Percentiles rank a stretch among this genome's conserved stretches.
Conservation (phyloP, 345 rosid species). For the Bruguiera gymnorhiza region DNA sequence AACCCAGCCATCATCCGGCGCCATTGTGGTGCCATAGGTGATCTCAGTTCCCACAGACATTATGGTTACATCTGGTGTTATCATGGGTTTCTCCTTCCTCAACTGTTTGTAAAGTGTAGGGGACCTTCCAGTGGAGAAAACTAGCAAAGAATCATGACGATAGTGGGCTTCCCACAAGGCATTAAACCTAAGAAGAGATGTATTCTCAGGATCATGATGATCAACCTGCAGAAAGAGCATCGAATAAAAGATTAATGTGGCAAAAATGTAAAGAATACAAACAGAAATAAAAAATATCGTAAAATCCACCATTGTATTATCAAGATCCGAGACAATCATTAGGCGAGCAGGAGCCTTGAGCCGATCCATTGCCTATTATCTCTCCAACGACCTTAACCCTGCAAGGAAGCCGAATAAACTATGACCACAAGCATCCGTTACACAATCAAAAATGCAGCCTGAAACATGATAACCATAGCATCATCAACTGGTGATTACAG, state of each 20-base stretch:
- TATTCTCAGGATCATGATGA: slow-evolving; percentile 83
- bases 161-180: slow-evolving; percentile 82
- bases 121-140: slow-evolving; percentile 82
- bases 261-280: slow-evolving; percentile 7
- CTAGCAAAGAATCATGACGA: slow-evolving; percentile 69
- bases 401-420: not conserved
- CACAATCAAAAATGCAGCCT: not conserved
- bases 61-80: slow-evolving; percentile 91
- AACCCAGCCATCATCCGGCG: slow-evolving; percentile 93
- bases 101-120: slow-evolving; percentile 49
- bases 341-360: slow-evolving; percentile 64
- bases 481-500: not conserved
- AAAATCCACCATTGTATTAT: slow-evolving; percentile 76
- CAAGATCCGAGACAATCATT: slow-evolving; percentile 97
- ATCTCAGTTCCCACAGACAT: slow-evolving; percentile 99
- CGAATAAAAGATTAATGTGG: slow-evolving; percentile 7
- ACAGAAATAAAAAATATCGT: slow-evolving; percentile 15
- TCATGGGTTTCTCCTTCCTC: slow-evolving; percentile 65
- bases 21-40: slow-evolving; percentile 80
- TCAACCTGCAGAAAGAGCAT: slow-evolving; percentile 57
- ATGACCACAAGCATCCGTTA: not conserved
- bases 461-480: not conserved
- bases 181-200: slow-evolving; percentile 69
- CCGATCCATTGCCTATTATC: slow-evolving; percentile 49
- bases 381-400: not conserved